Base-by-base conservation (phyloP, 257 asterid genomes). In the Fraxinus americana region DNA sequence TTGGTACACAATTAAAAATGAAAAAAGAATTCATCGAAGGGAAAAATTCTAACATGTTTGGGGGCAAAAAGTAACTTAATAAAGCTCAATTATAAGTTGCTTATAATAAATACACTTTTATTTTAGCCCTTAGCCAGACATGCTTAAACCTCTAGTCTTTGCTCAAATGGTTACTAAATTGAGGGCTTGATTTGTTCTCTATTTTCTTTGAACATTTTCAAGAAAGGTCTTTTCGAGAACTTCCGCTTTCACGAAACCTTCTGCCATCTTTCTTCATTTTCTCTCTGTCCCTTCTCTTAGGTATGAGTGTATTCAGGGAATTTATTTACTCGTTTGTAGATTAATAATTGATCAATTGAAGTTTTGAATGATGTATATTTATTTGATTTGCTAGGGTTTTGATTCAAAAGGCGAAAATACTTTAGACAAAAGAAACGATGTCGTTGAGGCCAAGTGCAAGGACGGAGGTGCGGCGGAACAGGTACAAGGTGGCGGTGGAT, bases 401-500 rank as follows among this genome's bases (percentile, higher is more conserved):
- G 69, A 25, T 63, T 25, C 27, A 23, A 25, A 25, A 25, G 16
- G 36, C 4, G 19, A 25, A 63, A 10, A 25, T 63, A 23, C 30
- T 12, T 25, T 57, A 66, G 57, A 70, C 71, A 36, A 10, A 1
- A 70, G 85, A 43, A 78, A 88, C 79, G 89, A 94, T 94, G 98
- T 92, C 98, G 81, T 81, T 94, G 91, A 89, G 98, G 85, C 98
- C 98, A 38, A 89, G 87, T 70, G 88, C 88, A 71, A 91, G 87
- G 85, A 88, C 94, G 65, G 98, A 94, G 86, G 98, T 84, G 76
- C 90, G 98, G 77, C 86, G 96, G 79, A 94, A 86, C 89, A 90
- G 97, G 39, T 94, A 94, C 92, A 94, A 94, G 91, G 98, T 92
- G 76, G 91, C 96, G 67, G 98, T 92, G 68, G 98, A 94, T 48